Percentiles rank a stretch among this genome's conserved stretches.
Conservation (phyloP, 2,329 filamentous ascomycete species). For the Colletotrichum lentis region DNA sequence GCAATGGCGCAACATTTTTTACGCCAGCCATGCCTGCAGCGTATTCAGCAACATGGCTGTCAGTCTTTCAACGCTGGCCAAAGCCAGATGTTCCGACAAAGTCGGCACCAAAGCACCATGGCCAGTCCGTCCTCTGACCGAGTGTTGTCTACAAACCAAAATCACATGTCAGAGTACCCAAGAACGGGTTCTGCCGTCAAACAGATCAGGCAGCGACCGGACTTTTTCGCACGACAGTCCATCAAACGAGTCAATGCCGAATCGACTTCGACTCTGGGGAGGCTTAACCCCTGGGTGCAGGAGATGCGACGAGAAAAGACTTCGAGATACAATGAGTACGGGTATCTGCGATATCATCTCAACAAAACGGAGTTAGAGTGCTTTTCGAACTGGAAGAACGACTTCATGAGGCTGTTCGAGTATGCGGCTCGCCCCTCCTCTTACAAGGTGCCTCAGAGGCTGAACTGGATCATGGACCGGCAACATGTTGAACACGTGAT, state of each 20-base stretch:
- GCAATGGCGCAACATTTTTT: constrained; percentile 16
- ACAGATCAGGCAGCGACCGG: background rate
- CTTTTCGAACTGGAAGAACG: constrained; percentile 35
- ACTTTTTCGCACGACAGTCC: background rate
- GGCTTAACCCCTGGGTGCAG: background rate
- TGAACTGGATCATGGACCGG: constrained; percentile 45
- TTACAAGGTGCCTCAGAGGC: constrained; percentile 9
- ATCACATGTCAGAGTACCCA: background rate
- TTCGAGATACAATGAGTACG: constrained; percentile 38
- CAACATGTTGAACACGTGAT: constrained; percentile 42
- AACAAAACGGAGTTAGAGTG: constrained; percentile 21
- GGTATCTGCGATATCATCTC: constrained; percentile 34
- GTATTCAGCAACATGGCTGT: constrained; percentile 14
- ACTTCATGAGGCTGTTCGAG: constrained; percentile 7
- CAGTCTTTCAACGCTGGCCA: background rate
- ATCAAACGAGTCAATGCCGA: background rate
- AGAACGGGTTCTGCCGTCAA: background rate
- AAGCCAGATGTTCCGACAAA: background rate
- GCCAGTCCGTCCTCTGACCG: background rate
- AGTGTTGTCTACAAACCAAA: background rate
- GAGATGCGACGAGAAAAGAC: constrained; percentile 14
- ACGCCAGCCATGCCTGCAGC: constrained; percentile 22
- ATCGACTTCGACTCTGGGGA: background rate
- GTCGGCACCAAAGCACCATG: background rate
- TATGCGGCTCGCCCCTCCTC: background rate